Conservation (phyloP, 1,139 yeast genomes). For the Saccharomyces hybrid region DNA sequence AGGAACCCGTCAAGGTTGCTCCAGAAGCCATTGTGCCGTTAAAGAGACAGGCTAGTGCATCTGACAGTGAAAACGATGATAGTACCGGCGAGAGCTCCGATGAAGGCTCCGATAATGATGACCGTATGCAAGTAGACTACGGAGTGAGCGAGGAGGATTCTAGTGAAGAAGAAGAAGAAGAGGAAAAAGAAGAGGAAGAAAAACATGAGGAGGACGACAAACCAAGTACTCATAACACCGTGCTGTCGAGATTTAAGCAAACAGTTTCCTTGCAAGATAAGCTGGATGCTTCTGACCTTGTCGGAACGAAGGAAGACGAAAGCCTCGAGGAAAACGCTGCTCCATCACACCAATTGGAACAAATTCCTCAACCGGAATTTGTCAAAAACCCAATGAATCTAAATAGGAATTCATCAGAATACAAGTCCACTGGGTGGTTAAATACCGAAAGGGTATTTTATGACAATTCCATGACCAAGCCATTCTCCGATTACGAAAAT, state of each 20-base stretch:
- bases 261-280: conserved; percentile 31
- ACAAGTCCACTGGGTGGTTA: conserved; percentile 28
- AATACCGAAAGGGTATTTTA: conserved; percentile 31
- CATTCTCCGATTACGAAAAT: conserved; percentile 19
- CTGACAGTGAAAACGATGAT: conserved; percentile 11
- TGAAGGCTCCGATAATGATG: neutral
- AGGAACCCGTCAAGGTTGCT: conserved; percentile 1
- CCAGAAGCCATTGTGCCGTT: conserved; percentile 2
- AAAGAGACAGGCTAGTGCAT: conserved; percentile 7
- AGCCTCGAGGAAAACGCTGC: conserved; percentile 30
- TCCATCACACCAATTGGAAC: conserved; percentile 50
- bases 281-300: conserved; percentile 15
- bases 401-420: neutral
- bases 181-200: conserved; percentile 8
- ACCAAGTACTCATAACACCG: conserved; percentile 32
- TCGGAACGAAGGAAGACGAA: conserved; percentile 10
- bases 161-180: conserved; percentile 3
- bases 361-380: conserved; percentile 75
- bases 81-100: conserved; percentile 15
- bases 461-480: conserved; percentile 22
- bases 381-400: conserved; percentile 19
- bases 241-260: conserved; percentile 38
- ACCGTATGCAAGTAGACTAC: neutral
- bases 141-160: neutral
- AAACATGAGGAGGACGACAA: conserved; percentile 16